Base-by-base conservation (phyloP, 805 yeast species). In the Candida methanosorbosa region DNA sequence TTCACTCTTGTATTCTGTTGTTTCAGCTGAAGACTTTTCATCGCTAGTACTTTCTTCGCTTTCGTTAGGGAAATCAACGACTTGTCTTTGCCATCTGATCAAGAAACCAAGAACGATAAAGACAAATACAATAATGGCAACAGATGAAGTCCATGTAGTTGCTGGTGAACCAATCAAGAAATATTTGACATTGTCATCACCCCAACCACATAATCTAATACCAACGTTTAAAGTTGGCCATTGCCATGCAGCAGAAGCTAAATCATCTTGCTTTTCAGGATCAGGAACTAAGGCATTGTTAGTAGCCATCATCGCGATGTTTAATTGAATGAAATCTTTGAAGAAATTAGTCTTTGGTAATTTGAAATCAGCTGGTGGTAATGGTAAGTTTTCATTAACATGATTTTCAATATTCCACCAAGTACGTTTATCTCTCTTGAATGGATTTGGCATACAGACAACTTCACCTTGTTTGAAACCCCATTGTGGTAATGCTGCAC, bases 391-490 rank as follows among this genome's bases (percentile, higher is more conserved):
- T 24, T 60, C 64, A 55, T 83, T 82, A 39, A 58, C 60, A 55
- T 83, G 86, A 46, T 68, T 68, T 58, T 83, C 94, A 41, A 83
- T 68, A 56, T 81, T 82, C 92, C 92, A 83, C 90, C 92, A 83
- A 15, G 88, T 81, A 49, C 90, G 67, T 64, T 82, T 83, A 53
- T 83, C 94, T 57, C 82, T 77, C 30, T 52, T 63, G 57, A 78
- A 81, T 25, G 86, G 78, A 41, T 66, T 58, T 45, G 71, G 75
- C 55, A 66, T 59, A 63, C 99, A 92, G 2, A 78, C 80, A 43
- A 92, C 90, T 64, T 92, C 99, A 33, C 82, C 80, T 57, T 83
- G 94, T 50, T 76, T 76, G 61, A 75, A 83, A 32, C 94, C 94
- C 94, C 94, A 83, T 11, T 74, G 70, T 13, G 94, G 94, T 44